Percentiles rank a stretch among this genome's conserved stretches.
phyloP scores from a whole-genome alignment of 805 yeast species.

The Wickerhamiella musiphila region DNA sequence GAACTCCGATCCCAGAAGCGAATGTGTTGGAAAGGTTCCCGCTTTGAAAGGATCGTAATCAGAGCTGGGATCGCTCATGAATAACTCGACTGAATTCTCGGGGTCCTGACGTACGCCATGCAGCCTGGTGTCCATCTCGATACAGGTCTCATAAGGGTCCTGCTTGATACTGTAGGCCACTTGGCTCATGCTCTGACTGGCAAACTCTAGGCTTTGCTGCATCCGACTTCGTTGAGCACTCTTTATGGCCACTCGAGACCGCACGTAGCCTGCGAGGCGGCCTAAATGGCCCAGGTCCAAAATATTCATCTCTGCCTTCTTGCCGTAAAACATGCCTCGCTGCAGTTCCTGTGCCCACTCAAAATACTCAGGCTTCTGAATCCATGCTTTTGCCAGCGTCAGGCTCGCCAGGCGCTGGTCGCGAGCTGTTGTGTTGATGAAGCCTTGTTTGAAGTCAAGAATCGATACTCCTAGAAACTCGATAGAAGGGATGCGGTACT shows the following conservation, averaged over 20 bases:
- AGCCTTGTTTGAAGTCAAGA: conserved; percentile 24
- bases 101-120: too few relatives aligned
- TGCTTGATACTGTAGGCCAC: too few relatives aligned
- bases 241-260: neutral
- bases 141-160: too few relatives aligned
- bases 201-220: neutral
- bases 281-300: conserved; percentile 14
- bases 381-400: conserved; percentile 18
- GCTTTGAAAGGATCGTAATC: too few relatives aligned
- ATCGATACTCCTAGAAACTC: conserved; percentile 28
- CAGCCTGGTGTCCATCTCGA: too few relatives aligned
- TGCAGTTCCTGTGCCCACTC: conserved; percentile 31
- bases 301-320: conserved; percentile 43
- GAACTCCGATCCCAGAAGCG: too few relatives aligned
- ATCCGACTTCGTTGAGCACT: neutral
- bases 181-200: too few relatives aligned
- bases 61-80: too few relatives aligned
- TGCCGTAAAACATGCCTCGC: conserved; percentile 31
- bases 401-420: conserved; percentile 22
- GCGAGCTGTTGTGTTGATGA: conserved; percentile 14
- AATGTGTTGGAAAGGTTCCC: too few relatives aligned
- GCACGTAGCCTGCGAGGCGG: conserved; percentile 12
- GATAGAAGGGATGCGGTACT: conserved; percentile 7
- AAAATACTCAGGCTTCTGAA: conserved; percentile 8
- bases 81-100: too few relatives aligned